phyloP scores from a whole-genome alignment of 202 grass and related monocot species.

The Eragrostis tef region DNA sequence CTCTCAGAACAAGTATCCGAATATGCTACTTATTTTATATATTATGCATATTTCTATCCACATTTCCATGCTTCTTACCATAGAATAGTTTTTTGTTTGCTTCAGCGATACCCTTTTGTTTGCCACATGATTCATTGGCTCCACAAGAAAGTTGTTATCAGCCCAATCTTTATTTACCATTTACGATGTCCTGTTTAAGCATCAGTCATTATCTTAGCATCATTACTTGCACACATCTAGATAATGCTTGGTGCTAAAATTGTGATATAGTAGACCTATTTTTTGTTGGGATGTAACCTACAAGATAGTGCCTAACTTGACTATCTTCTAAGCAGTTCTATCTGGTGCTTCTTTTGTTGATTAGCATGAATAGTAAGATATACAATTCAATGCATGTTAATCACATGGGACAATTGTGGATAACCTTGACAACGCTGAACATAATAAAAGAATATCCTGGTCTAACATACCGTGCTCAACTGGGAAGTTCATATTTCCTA shows the following conservation, averaged over 20 bases:
- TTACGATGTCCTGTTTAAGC: not conserved
- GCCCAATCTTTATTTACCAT: no score
- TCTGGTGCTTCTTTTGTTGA: not conserved
- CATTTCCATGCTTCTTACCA: conserved; percentile 12
- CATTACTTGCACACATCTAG: not conserved
- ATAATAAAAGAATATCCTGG: no score
- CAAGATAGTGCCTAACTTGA: not conserved
- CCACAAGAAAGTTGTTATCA: no score
- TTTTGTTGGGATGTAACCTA: conserved; percentile 21
- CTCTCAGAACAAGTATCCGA: not conserved
- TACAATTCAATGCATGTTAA: no score
- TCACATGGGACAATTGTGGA: no score
- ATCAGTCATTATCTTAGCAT: not conserved
- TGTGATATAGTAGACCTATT: not conserved
- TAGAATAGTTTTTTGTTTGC: not conserved
- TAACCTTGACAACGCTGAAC: no score
- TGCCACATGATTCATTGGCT: not conserved
- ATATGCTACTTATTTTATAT: not conserved
- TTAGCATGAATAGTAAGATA: not conserved
- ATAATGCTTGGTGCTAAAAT: no score
- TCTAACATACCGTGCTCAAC: no score
- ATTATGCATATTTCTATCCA: not conserved
- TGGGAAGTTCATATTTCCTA: no score
- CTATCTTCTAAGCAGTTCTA: not conserved
- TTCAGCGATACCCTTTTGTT: not conserved